Evolutionary conservation across 202 grass and related monocot genomes (phyloP), one percentile per base, ranked within the genome.

Genomic region (Elaeis oleifera): DNA sequence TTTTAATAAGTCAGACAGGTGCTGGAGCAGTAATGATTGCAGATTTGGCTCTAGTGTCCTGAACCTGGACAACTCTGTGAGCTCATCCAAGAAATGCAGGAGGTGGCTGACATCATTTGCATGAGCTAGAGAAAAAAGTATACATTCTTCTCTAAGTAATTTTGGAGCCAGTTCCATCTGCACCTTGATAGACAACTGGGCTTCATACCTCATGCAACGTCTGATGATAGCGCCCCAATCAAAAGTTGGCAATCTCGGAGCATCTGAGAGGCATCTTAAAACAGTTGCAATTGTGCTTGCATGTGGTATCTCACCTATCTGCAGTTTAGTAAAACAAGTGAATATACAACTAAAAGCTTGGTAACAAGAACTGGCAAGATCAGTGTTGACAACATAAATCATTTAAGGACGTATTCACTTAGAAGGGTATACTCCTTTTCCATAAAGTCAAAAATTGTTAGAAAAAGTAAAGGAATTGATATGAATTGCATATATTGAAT

Each of bases 181-280:
- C 71, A 63, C 58, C 51, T 66, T 74, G 17, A 27, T 49, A 81
- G 75, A 22, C 68, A 62, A 65, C 7, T 81, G 73, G 6, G 60
- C 65, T 69, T 96, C 73, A 79, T 78, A 74, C 80, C 74, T 85
- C 84, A 97, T 86, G 80, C 73, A 91, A 15, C 79, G 68, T 54
- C 79, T 74, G 55, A 97, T 65, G 74, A 86, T 79, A 63, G 39
- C 67, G 60, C 81, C 87, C 92, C 92, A 97, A 52, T 97, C 92
- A 65, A 80, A 78, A 78, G 68, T 25, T 59, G 91, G 91, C 63
- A 90, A 56, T 72, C 76, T 87, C 74, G 91, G 74, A 80, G 91
- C 74, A 70, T 79, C 83, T 49, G 81, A 72, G 50, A 96, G 87
- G 31, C 81, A 96, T 78, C 81, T 88, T 65, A 96, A 76, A 85